Percentiles rank a stretch among this genome's conserved stretches.
Evolutionary conservation across 108 stramenopile species (phyloP).

Genomic region (Nitzschia sp.): DNA sequence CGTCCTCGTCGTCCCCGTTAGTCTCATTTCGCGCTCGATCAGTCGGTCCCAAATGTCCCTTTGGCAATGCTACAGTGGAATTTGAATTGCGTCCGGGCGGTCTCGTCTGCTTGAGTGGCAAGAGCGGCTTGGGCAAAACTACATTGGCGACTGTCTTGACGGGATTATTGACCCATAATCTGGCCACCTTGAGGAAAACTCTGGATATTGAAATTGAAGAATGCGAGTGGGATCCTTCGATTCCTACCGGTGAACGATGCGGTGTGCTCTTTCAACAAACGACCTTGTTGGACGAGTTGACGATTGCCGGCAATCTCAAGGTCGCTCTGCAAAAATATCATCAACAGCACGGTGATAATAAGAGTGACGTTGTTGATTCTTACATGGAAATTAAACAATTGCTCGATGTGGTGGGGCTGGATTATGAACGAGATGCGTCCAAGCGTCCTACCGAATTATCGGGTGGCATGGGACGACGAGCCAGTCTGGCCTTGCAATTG

Average conservation of each 20-base stretch:
- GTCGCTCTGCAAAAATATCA: constrained; percentile 51
- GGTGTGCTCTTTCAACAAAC: constrained; percentile 86
- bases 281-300: constrained; percentile 75
- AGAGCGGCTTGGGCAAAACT: constrained; percentile 65
- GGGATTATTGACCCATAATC: constrained; percentile 32
- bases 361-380: not conserved
- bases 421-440: constrained; percentile 63
- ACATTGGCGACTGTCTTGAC: constrained; percentile 68
- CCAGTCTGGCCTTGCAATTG: constrained; percentile 72
- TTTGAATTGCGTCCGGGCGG: constrained; percentile 55
- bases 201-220: constrained; percentile 44
- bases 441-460: constrained; percentile 68
- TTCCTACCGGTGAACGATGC: constrained; percentile 54
- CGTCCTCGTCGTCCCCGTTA: not conserved
- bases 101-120: constrained; percentile 60
- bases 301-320: constrained; percentile 73
- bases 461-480: constrained; percentile 88
- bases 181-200: constrained; percentile 17
- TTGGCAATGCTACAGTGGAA: constrained; percentile 47
- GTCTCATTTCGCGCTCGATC: constrained; percentile 20
- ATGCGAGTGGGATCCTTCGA: constrained; percentile 51
- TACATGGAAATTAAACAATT: constrained; percentile 50
- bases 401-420: constrained; percentile 71
- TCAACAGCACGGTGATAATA: constrained; percentile 5
- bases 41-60: constrained; percentile 57